Conservation (phyloP, 805 yeast species). For the Saccharomycopsis selenospora region DNA sequence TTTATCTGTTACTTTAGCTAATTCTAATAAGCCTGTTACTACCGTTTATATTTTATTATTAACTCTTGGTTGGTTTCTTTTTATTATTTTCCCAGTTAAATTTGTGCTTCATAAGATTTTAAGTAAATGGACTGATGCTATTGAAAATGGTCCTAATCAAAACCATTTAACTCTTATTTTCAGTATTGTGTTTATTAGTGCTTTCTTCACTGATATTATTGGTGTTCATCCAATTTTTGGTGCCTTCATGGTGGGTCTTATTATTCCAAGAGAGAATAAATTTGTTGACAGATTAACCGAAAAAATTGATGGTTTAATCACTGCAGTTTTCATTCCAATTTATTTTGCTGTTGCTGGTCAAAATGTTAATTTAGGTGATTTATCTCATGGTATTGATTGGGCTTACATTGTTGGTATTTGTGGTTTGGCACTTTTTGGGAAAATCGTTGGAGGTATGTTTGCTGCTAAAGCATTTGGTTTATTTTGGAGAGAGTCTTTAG, state of each 20-base stretch:
- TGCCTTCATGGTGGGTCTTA: conserved; percentile 69
- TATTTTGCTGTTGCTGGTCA: conserved; percentile 79
- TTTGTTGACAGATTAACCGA: conserved; percentile 64
- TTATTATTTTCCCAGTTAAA: conserved; percentile 52
- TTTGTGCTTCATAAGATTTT: conserved; percentile 40
- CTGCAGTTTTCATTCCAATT: conserved; percentile 63
- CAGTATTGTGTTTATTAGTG: conserved; percentile 55
- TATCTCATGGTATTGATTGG: conserved; percentile 67
- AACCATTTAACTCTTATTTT: conserved; percentile 53
- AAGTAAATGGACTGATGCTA: conserved; percentile 42
- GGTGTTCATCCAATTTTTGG: conserved; percentile 87
- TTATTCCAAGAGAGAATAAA: conserved; percentile 70
- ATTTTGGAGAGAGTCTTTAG: conserved; percentile 63
- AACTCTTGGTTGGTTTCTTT: conserved; percentile 61
- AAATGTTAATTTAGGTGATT: conserved; percentile 56
- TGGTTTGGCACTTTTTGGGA: conserved; percentile 59
- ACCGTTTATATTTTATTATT: conserved; percentile 64
- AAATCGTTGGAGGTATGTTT: conserved; percentile 57
- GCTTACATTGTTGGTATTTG: conserved; percentile 66
- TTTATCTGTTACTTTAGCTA: conserved; percentile 67
- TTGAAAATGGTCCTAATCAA: conserved; percentile 49
- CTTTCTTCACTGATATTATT: conserved; percentile 75
- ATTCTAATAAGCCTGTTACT: conserved; percentile 58
- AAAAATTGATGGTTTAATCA: conserved; percentile 71
- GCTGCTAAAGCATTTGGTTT: conserved; percentile 58